Conservation (phyloP, 148 eudicot genomes). For the Diospyros lotus region DNA sequence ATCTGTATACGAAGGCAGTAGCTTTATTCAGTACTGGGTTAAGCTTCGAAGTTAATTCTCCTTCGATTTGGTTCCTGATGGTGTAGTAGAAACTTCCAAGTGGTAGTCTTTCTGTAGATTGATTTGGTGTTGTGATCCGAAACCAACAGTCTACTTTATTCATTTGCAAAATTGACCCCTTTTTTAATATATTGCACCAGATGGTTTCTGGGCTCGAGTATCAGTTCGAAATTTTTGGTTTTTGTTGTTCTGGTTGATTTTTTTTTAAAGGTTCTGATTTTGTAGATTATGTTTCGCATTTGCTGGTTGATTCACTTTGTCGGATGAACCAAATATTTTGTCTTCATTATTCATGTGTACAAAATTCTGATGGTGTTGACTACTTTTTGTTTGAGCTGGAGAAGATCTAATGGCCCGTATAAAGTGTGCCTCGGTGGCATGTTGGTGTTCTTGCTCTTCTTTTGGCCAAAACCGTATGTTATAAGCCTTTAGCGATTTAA, state of each 20-base stretch:
- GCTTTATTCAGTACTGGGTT: neutral
- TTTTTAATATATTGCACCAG: neutral
- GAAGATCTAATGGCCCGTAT: neutral
- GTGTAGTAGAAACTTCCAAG: neutral
- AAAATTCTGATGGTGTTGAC: neutral
- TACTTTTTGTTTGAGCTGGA: neutral
- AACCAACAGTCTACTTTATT: neutral
- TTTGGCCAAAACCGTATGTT: too few species aligned
- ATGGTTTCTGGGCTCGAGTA: slow-evolving; percentile 6
- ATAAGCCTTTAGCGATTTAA: neutral
- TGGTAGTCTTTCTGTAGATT: neutral
- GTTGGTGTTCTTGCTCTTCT: too few species aligned
- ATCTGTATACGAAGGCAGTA: neutral
- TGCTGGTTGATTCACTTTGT: neutral
- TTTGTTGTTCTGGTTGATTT: too few species aligned
- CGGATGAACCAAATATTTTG: neutral
- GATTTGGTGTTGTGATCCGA: neutral
- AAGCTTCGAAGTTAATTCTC: neutral
- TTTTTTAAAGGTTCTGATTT: neutral
- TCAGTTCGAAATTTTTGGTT: neutral
- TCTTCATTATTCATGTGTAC: neutral
- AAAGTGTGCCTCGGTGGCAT: neutral
- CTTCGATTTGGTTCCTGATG: neutral
- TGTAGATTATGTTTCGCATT: neutral
- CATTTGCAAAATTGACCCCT: neutral